Evolutionary conservation across 2,329 filamentous ascomycete species (phyloP), one percentile per base, ranked within the genome.

Genomic region (Sarocladium brachiariae): DNA sequence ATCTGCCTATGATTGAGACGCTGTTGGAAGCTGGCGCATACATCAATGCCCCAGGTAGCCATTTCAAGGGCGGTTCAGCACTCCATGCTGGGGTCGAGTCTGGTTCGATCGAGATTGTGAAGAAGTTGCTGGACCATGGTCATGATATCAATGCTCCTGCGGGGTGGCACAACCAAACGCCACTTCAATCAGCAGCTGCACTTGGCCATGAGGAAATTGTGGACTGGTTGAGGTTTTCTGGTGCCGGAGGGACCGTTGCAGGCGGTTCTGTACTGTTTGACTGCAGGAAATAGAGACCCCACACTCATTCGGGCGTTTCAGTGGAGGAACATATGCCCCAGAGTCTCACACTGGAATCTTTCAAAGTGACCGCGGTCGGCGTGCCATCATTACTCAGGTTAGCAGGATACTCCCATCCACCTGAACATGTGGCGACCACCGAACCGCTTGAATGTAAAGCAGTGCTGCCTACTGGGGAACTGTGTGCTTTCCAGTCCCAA

Each of bases 401-500:
- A 13, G 49, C 52, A 14, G 59, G 53, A 27, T 65, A 66, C 14
- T 64, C 65, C 78, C 77, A 81, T 2, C 73, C 73, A 2, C 78
- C 78, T 0, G 77, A 76, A 57, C 77, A 81, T 0, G 78, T 81
- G 18, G 74, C 78, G 14, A 73, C 64, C 1, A 81, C 78, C 0
- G 77, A 75, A 2, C 79, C 79, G 54, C 75, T 76, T 3, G 65
- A 62, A 56, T 83, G 79, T 51, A 83, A 60, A 13, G 69, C 66
- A 7, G 74, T 68, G 37, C 72, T 74, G 8, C 76, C 75, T 0
- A 81, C 66, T 1, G 76, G 70, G 1, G 73, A 69, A 4, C 60
- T 59, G 52, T 77, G 72, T 1, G 71, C 70, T 18, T 66, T 57
- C 73, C 76, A 81, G n/a, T 61, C 59, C 76, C 77, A 81, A 0